These are phyloP conservation scores for Pseudogymnoascus pannorum DNA, from an alignment of 2,329 filamentous ascomycete species.

Conservation along the genomic window DNA sequence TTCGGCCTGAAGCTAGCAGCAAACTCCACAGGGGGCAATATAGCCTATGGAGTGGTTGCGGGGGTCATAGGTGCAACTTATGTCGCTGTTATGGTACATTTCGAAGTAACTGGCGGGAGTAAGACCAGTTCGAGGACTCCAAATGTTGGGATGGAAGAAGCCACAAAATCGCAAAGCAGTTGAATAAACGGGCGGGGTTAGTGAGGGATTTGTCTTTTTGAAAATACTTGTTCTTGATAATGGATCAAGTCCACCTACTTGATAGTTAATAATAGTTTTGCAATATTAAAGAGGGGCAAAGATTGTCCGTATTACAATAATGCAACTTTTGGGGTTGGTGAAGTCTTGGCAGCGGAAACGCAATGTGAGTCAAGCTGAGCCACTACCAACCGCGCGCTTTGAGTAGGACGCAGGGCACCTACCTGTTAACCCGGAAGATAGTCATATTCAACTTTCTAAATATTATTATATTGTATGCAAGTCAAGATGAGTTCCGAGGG, in stretches of 20 bases:
- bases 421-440: background rate
- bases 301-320: background rate
- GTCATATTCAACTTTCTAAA: background rate
- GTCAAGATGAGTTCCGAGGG: background rate
- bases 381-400: background rate
- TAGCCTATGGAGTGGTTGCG: slow-evolving; percentile 50
- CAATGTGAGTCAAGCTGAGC: background rate
- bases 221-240: background rate
- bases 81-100: slow-evolving; percentile 22
- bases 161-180: slow-evolving; percentile 1
- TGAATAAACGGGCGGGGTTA: background rate
- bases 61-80: slow-evolving; percentile 43
- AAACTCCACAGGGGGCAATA: slow-evolving; percentile 35
- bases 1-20: slow-evolving; percentile 47
- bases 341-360: background rate
- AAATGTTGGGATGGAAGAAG: background rate
- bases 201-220: background rate
- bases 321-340: background rate
- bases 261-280: background rate
- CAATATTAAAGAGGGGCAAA: background rate
- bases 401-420: background rate
- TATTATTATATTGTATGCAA: background rate
- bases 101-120: background rate
- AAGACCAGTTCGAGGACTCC: background rate
- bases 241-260: background rate